Evolutionary conservation across 495 filamentous ascomycete genomes (phyloP).

Genomic region (Hyaloscypha bicolor): DNA sequence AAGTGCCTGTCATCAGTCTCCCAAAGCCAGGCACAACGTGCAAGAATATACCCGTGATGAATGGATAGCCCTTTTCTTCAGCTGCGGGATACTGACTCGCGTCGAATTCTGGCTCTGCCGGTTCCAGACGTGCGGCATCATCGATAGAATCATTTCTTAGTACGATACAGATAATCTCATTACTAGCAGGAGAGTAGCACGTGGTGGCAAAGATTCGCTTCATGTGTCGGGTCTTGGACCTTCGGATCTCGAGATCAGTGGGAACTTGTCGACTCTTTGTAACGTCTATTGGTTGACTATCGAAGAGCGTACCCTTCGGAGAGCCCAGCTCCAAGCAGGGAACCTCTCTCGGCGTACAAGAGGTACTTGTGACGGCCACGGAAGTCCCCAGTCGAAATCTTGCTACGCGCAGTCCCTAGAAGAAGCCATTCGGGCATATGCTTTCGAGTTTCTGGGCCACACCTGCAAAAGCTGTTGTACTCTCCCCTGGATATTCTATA

Average conservation of each 20-base stretch:
- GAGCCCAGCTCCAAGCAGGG: constrained; percentile 11
- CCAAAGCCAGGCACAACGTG: background rate
- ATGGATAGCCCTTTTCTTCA: constrained; percentile 9
- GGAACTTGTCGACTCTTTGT: constrained; percentile 7
- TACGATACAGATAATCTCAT: background rate
- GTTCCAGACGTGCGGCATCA: background rate
- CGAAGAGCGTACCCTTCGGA: constrained; percentile 8
- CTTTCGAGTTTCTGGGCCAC: constrained; percentile 11
- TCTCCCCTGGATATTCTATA: constrained; percentile 4
- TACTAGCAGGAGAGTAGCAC: background rate
- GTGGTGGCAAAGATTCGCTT: constrained; percentile 4
- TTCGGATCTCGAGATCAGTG: constrained; percentile 4
- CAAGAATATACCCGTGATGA: constrained; percentile 6
- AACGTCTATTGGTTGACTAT: constrained; percentile 5
- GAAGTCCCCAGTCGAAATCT: constrained; percentile 15
- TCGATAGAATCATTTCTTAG: constrained; percentile 9
- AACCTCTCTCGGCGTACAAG: constrained; percentile 8
- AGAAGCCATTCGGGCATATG: constrained; percentile 15
- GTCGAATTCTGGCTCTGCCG: background rate
- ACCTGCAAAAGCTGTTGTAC: constrained; percentile 6
- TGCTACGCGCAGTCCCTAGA: constrained; percentile 6
- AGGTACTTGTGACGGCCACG: constrained; percentile 13
- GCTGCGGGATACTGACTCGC: background rate
- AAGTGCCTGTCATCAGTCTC: background rate
- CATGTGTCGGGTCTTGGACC: constrained; percentile 6